phyloP scores from a whole-genome alignment of 176 grass and related monocot genomes.

The Aegilops bicornis region DNA sequence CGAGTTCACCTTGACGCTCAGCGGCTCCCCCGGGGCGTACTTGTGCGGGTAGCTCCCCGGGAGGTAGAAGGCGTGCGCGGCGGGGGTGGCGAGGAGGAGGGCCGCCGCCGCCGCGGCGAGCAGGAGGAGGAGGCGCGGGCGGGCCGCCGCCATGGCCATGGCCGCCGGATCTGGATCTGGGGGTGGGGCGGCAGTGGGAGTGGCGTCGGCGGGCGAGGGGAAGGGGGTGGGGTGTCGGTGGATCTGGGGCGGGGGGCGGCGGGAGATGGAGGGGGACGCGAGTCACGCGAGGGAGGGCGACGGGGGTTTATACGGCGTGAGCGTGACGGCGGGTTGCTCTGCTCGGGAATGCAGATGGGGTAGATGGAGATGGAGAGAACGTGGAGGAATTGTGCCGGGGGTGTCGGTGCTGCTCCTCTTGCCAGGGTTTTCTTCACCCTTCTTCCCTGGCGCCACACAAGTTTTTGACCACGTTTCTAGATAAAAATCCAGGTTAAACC shows the following conservation, averaged over 20 bases:
- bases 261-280: not conserved
- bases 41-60: conserved; percentile 83
- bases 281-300: not conserved
- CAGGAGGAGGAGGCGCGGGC: conserved; percentile 14
- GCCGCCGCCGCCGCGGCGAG: not conserved
- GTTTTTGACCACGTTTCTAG: too few relatives aligned
- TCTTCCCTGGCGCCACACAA: too few relatives aligned
- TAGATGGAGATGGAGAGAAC: not conserved
- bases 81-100: not conserved
- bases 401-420: not conserved
- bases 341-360: not conserved
- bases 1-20: conserved; percentile 78
- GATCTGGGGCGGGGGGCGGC: not conserved
- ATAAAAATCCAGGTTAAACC: too few relatives aligned
- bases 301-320: conserved; percentile 18
- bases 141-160: conserved; percentile 27
- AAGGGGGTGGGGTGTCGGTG: not conserved
- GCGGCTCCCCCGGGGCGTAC: conserved; percentile 37
- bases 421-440: not conserved
- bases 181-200: not conserved
- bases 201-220: not conserved
- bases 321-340: not conserved
- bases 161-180: conserved; percentile 43
- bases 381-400: not conserved
- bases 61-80: conserved; percentile 55